Evolutionary conservation across 192 early-diverging fungal genomes (phyloP).

Genomic region (Blastocladiella britannica): DNA sequence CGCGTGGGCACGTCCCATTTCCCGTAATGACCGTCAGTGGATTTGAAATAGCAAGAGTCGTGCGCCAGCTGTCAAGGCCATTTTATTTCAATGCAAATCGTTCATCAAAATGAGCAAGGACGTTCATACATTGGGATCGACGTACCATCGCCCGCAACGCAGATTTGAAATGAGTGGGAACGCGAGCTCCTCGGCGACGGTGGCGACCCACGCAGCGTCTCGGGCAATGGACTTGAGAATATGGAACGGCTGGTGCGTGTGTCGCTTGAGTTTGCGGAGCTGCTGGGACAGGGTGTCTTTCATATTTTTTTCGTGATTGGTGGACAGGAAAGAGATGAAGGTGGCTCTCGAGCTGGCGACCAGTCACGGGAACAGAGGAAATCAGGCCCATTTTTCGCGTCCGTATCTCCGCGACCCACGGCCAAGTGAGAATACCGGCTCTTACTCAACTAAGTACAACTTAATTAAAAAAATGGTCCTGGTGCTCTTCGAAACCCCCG

Average conservation of each 20-base stretch:
- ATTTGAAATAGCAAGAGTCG: constrained; percentile 70
- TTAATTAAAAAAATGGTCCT: constrained; percentile 48
- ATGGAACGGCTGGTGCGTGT: constrained; percentile 21
- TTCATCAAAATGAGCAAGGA: constrained; percentile 1
- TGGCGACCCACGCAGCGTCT: constrained; percentile 49
- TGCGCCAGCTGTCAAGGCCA: neutral
- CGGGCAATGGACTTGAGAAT: constrained; percentile 53
- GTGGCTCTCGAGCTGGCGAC: no score
- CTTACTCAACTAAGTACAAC: constrained; percentile 5
- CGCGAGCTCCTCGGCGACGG: constrained; percentile 24
- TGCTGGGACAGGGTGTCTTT: no score
- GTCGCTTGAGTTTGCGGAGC: neutral
- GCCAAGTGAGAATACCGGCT: no score
- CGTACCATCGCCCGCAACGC: constrained; percentile 74
- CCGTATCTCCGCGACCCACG: no score
- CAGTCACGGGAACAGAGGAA: no score
- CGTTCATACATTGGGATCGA: constrained; percentile 31
- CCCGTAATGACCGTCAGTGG: constrained; percentile 76
- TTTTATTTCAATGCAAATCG: constrained; percentile 1
- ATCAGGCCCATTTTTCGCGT: no score
- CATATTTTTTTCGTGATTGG: no score
- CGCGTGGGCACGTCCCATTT: constrained; percentile 68
- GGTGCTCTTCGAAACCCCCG: constrained; percentile 90
- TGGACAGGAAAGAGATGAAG: no score
- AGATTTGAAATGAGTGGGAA: constrained; percentile 59